Evolutionary conservation across 257 asterid species (phyloP).

Genomic region (Nicotiana knightiana): DNA sequence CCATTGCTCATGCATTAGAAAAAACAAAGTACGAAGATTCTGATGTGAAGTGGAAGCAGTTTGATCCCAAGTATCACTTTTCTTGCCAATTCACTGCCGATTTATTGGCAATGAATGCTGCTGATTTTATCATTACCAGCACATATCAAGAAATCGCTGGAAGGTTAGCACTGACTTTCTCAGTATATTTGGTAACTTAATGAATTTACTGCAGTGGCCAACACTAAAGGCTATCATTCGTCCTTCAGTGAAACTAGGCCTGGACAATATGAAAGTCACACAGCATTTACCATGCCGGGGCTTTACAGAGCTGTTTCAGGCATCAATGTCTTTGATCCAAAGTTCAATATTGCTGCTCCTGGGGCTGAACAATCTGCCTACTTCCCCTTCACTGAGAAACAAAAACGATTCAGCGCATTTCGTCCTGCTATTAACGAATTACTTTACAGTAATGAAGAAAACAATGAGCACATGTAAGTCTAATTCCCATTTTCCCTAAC

Average conservation of each 20-base stretch:
- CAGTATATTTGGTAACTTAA: neutral
- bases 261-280: conserved; percentile 89
- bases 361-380: conserved; percentile 87
- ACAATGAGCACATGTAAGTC: conserved; percentile 72
- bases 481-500: neutral
- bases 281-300: conserved; percentile 79
- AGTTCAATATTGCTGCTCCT: conserved; percentile 82
- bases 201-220: neutral
- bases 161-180: conserved; percentile 40
- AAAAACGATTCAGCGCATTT: conserved; percentile 45
- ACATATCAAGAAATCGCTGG: conserved; percentile 95
- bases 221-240: neutral
- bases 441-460: conserved; percentile 54
- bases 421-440: conserved; percentile 54
- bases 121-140: conserved; percentile 78
- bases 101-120: conserved; percentile 74
- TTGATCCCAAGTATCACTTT: conserved; percentile 75
- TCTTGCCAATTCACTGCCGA: conserved; percentile 85
- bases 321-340: conserved; percentile 68
- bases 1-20: conserved; percentile 95
- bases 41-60: conserved; percentile 63
- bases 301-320: conserved; percentile 75
- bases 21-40: conserved; percentile 85
- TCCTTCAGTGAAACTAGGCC: conserved; percentile 53
- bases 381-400: conserved; percentile 57